phyloP scores from a whole-genome alignment of 1,284 basidiomycete species.

The Cutaneotrichosporon sp. region DNA sequence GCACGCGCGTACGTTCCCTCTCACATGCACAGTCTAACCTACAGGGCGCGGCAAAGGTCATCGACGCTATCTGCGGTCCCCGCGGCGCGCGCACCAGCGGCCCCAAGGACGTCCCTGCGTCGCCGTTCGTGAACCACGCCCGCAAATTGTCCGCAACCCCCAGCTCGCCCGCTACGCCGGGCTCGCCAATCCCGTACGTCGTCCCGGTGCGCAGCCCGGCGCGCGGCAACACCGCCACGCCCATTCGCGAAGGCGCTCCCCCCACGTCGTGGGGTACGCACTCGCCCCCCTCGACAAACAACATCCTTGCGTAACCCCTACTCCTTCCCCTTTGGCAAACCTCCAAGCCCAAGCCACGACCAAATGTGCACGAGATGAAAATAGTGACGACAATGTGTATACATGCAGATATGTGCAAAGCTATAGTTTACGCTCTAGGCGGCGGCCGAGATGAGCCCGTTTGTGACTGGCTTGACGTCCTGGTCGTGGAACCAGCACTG shows the following conservation, averaged over 20 bases:
- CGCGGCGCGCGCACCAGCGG: not conserved
- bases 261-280: too few relatives aligned
- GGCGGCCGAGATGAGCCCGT: not conserved
- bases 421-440: not conserved
- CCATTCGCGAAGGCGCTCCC: too few relatives aligned
- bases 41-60: conserved; percentile 32
- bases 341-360: not conserved
- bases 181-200: not conserved
- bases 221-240: not conserved
- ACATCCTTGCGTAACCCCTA: too few relatives aligned
- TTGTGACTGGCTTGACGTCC: not conserved
- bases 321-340: too few relatives aligned
- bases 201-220: too few relatives aligned
- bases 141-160: not conserved
- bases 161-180: not conserved
- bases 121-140: not conserved
- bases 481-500: conserved; percentile 15
- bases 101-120: not conserved
- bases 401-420: not conserved
- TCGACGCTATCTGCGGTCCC: conserved; percentile 20
- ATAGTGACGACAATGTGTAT: not conserved
- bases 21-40: conserved; percentile 1
- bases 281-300: too few relatives aligned
- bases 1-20: conserved; percentile 24
- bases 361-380: not conserved